A percentile compares a stretch with the other conserved stretches of the same genome.
phyloP scores from a whole-genome alignment of 495 filamentous ascomycete genomes.

The Penicillium paradoxum region DNA sequence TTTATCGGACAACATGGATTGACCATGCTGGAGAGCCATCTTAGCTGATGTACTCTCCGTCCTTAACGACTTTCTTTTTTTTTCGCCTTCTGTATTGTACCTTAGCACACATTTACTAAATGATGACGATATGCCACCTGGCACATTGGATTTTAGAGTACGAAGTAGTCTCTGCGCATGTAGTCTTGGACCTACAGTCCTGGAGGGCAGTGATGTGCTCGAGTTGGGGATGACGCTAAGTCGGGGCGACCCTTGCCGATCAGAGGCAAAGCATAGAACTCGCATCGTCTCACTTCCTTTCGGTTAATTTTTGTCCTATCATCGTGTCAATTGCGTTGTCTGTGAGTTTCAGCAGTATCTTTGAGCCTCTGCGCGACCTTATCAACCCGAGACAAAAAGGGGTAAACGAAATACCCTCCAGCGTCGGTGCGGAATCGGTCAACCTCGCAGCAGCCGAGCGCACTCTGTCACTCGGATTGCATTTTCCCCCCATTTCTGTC shows the following conservation, averaged over 20 bases:
- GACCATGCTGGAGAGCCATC: slow-evolving; percentile 20
- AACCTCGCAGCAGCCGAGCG: not conserved
- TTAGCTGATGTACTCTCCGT: slow-evolving; percentile 21
- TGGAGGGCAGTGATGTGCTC: not conserved
- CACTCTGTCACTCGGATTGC: not conserved
- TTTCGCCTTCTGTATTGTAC: slow-evolving; percentile 41
- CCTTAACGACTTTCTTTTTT: slow-evolving; percentile 38
- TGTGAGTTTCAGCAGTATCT: not conserved
- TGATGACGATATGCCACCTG: slow-evolving; percentile 25
- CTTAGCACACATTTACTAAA: slow-evolving; percentile 46
- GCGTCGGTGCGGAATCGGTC: not conserved
- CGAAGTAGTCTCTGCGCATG: not conserved
- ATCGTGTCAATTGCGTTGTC: not conserved
- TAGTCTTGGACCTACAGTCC: not conserved
- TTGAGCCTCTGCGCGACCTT: not conserved
- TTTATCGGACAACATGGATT: slow-evolving; percentile 23
- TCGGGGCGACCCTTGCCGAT: slow-evolving; percentile 26
- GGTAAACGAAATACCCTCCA: not conserved
- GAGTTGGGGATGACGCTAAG: slow-evolving; percentile 18
- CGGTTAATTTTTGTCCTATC: slow-evolving; percentile 6
- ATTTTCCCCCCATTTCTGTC: not conserved
- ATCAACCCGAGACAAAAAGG: not conserved
- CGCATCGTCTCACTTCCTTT: not conserved
- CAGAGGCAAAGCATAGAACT: slow-evolving; percentile 16
- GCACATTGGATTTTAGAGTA: not conserved